Conservation (phyloP, 2,329 filamentous ascomycete species). For the Penicillium sp. region DNA sequence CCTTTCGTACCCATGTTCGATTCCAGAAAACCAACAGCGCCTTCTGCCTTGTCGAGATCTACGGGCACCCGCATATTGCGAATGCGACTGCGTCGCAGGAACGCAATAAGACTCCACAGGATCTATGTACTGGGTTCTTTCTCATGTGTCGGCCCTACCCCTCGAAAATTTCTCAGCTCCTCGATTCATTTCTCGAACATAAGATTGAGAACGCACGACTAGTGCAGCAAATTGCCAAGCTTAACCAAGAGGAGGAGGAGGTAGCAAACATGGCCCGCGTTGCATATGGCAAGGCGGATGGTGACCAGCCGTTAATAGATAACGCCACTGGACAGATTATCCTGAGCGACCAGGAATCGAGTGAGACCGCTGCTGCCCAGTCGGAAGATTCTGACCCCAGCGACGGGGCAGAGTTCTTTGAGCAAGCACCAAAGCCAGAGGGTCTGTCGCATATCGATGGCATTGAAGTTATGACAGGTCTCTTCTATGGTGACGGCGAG, state of each 20-base stretch:
- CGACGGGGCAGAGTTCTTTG: constrained; percentile 71
- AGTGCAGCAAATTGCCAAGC: constrained; percentile 77
- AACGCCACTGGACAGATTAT: constrained; percentile 16
- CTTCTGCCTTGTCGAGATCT: constrained; percentile 83
- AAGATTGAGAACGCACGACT: constrained; percentile 94
- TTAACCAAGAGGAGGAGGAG: constrained; percentile 81
- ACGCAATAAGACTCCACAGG: constrained; percentile 60
- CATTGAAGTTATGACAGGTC: constrained; percentile 89
- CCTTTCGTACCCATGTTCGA: constrained; percentile 82
- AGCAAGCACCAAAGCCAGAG: constrained; percentile 83
- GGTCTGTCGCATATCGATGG: constrained; percentile 75
- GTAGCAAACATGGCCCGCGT: constrained; percentile 68
- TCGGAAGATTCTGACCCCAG: constrained; percentile 41
- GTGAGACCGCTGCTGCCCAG: constrained; percentile 31
- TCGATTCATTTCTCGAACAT: constrained; percentile 93
- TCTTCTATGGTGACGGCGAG: constrained; percentile 86
- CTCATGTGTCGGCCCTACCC: constrained; percentile 91
- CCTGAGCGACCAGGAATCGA: constrained; percentile 32
- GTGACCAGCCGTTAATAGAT: constrained; percentile 6
- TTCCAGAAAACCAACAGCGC: constrained; percentile 72
- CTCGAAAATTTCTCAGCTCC: constrained; percentile 77
- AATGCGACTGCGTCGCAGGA: constrained; percentile 63
- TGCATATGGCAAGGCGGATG: constrained; percentile 45
- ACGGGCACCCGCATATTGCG: constrained; percentile 86
- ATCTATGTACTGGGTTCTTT: constrained; percentile 85